These are phyloP conservation scores for Nannochloropsis gaditana DNA, from an alignment of 108 stramenopile genomes.

Conservation along the genomic window DNA sequence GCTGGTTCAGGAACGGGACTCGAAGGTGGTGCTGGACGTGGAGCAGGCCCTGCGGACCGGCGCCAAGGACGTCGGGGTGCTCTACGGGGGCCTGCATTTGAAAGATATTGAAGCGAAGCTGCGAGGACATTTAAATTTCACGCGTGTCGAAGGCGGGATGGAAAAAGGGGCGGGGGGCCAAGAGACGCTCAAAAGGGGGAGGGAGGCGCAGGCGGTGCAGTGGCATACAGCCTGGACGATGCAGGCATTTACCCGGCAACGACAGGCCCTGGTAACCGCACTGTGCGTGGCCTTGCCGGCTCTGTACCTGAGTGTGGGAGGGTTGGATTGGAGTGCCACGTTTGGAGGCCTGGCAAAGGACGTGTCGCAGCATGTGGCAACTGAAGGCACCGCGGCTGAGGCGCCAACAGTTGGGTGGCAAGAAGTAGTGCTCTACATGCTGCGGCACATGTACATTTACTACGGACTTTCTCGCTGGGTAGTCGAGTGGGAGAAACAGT, in stretches of 20 bases:
- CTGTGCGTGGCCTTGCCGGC: not conserved
- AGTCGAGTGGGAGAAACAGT: constrained; percentile 17
- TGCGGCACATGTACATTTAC: constrained; percentile 10
- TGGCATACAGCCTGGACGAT: constrained; percentile 15
- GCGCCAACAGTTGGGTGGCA: not conserved
- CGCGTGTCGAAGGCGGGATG: not conserved
- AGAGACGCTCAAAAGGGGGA: no score
- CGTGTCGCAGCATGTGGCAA: not conserved
- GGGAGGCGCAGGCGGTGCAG: not conserved
- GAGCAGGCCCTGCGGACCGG: not conserved
- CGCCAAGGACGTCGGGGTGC: not conserved
- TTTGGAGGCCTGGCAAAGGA: not conserved
- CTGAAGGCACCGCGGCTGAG: not conserved
- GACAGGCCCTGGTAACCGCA: not conserved
- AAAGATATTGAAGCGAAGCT: not conserved
- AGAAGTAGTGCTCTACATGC: constrained; percentile 6
- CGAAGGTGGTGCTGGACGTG: constrained; percentile 5
- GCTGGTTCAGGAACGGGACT: not conserved
- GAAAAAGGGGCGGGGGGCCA: not conserved
- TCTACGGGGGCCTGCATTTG: constrained; percentile 16
- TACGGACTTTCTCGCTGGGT: not conserved
- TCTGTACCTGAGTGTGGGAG: constrained; percentile 5
- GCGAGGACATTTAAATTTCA: not conserved
- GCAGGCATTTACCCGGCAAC: not conserved
- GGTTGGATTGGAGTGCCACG: not conserved